These are phyloP conservation scores for Alternaria tenuissima DNA, from an alignment of 2,329 filamentous ascomycete genomes.

Conservation along the genomic window DNA sequence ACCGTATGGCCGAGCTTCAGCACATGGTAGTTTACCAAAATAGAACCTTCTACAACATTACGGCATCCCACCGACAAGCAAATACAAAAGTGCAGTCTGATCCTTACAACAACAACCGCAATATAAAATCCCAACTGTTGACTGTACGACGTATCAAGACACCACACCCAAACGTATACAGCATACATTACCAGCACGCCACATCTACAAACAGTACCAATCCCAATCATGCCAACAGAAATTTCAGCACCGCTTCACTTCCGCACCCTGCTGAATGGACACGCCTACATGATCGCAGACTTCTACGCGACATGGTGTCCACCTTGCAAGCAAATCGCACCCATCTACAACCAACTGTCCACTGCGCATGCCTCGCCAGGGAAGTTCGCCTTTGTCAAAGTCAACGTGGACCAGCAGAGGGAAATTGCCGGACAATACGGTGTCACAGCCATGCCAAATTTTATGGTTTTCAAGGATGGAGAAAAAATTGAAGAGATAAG, in stretches of 20 bases:
- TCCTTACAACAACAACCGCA: background rate
- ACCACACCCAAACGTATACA: background rate
- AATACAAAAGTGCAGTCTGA: background rate
- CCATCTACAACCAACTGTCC: slow-evolving; percentile 61
- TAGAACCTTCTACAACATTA: slow-evolving; percentile 34
- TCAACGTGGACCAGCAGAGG: slow-evolving; percentile 63
- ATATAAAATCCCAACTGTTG: background rate
- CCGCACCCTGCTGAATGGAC: slow-evolving; percentile 44
- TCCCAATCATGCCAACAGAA: slow-evolving; percentile 39
- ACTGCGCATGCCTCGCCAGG: slow-evolving; percentile 55
- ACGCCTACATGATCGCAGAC: slow-evolving; percentile 58
- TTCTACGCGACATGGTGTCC: slow-evolving; percentile 66
- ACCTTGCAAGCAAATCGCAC: slow-evolving; percentile 64
- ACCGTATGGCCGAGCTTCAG: background rate
- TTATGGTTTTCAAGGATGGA: slow-evolving; percentile 45
- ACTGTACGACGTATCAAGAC: background rate
- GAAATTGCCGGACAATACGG: slow-evolving; percentile 59
- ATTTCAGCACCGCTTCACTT: slow-evolving; percentile 46
- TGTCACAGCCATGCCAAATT: slow-evolving; percentile 56
- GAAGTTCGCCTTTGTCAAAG: slow-evolving; percentile 61
- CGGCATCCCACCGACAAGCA: slow-evolving; percentile 4
- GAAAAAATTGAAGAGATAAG: slow-evolving; percentile 41
- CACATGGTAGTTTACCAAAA: background rate
- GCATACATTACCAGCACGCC: background rate
- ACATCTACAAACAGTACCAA: background rate